These are phyloP conservation scores for Borealophlyctis nickersoniae DNA, from an alignment of 192 early-diverging fungal genomes.

Conservation along the genomic window DNA sequence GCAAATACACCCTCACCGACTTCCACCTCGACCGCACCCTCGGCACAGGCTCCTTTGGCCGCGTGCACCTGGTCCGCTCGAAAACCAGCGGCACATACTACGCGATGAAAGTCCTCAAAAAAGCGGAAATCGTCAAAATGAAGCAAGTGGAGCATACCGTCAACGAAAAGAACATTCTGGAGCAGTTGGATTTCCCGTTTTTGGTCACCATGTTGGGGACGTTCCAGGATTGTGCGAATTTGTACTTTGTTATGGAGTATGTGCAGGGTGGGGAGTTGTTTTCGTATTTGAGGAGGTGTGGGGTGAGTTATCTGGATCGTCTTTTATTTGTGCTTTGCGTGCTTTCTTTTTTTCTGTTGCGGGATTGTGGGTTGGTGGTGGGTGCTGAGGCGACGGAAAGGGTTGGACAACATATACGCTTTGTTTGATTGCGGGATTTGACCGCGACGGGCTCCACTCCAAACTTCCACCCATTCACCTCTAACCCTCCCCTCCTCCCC, in stretches of 20 bases:
- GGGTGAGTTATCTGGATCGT: conserved; percentile 48
- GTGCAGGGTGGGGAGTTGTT: conserved; percentile 96
- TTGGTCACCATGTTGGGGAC: conserved; percentile 90
- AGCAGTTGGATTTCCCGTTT: conserved; percentile 83
- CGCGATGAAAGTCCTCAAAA: conserved; percentile 95
- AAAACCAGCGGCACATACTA: conserved; percentile 60
- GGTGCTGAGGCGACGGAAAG: background rate
- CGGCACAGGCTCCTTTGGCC: conserved; percentile 95
- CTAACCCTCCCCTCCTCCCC: conserved; percentile 6
- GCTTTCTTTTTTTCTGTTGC: background rate
- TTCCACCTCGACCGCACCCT: conserved; percentile 84
- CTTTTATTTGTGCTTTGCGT: background rate
- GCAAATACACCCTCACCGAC: conserved; percentile 64
- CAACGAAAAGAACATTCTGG: conserved; percentile 93
- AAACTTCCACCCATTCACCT: conserved; percentile 13
- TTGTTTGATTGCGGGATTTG: background rate
- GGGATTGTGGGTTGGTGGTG: background rate
- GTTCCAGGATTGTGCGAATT: conserved; percentile 86
- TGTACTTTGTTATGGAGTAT: conserved; percentile 97
- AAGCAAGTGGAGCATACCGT: conserved; percentile 98
- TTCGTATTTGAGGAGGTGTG: conserved; percentile 79
- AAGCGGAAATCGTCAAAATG: conserved; percentile 88
- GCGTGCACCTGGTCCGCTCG: conserved; percentile 88
- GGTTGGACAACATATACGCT: too few species aligned
- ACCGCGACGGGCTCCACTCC: background rate